Evolutionary conservation across 2,329 filamentous ascomycete species (phyloP).

Genomic region (Paraconiothyrium sp.): DNA sequence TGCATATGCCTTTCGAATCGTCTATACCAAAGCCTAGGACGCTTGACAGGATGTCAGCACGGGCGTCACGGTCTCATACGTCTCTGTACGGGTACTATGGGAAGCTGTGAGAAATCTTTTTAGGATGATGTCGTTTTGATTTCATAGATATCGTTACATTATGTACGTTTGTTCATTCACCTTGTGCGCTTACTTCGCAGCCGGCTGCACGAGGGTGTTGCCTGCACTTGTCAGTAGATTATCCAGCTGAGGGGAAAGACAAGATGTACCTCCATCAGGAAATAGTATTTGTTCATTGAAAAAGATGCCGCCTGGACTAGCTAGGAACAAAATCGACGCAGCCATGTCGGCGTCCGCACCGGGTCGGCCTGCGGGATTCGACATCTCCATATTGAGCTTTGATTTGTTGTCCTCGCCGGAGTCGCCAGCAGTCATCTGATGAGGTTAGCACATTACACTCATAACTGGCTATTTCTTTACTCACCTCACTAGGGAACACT

Average conservation of each 20-base stretch:
- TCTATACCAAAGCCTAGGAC: background rate
- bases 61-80: background rate
- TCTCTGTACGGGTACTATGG: constrained; percentile 12
- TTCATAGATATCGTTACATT: constrained; percentile 3
- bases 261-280: constrained; percentile 55
- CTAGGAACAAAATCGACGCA: constrained; percentile 61
- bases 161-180: background rate
- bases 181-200: constrained; percentile 30
- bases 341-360: constrained; percentile 62
- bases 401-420: constrained; percentile 60
- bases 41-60: background rate
- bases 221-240: constrained; percentile 23
- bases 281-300: constrained; percentile 65
- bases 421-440: constrained; percentile 61
- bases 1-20: background rate
- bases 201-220: constrained; percentile 39
- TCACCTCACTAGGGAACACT: constrained; percentile 52
- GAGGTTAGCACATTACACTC: constrained; percentile 34
- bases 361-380: constrained; percentile 56
- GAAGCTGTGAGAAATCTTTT: background rate
- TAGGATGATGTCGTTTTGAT: constrained; percentile 9
- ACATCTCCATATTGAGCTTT: constrained; percentile 51
- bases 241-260: constrained; percentile 10
- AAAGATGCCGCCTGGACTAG: constrained; percentile 61
- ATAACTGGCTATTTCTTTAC: background rate